Evolutionary conservation across 257 asterid genomes (phyloP), one percentile per base, ranked within the genome.

Genomic region (Apocynum venetum): DNA sequence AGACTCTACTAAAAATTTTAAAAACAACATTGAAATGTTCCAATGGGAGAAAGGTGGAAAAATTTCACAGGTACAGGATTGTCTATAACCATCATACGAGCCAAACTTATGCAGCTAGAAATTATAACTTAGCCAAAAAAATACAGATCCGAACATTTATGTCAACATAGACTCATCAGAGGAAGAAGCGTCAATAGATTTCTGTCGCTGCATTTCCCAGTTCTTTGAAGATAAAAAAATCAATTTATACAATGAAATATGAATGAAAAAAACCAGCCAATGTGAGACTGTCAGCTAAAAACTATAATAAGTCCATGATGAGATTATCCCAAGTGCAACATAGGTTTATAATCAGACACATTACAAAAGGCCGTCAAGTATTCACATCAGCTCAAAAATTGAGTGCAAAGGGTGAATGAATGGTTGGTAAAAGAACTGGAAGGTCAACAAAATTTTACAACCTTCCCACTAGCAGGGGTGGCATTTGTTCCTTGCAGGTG

Each of bases 311-410:
- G 51, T 20, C 35, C 71, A 55, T 73, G 78, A 79, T 15, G 66
- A 66, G 53, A 52, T 47, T 25, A 51, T 74, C 73, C 75, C 57
- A 57, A 15, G 61, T n/a, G 4, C 61, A 65, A 2, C 12, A 57
- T 55, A 43, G n/a, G 61, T 56, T 14, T 35, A 35, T 6, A 72
- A 49, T 47, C 52, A 43, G 38, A 48, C 31, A 38, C 52, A 13
- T 31, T 4, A 17, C 41, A 31, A 10, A 12, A 31, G 48, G 48
- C 7, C 69, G 70, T 89, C 83, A 68, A n/a, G 66, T 70, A 82
- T 74, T 78, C 82, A 78, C 80, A 82, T 8, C 14, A 41, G 75
- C 65, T 52, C 82, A 41, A 40, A 10, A 19, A 46, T 25, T 35
- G 59, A 82, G 75, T 80, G 43, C 55, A 17, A 38, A 12, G 5